Evolutionary conservation across 129 eudicot genomes (phyloP).

Genomic region (Mikania micrantha): DNA sequence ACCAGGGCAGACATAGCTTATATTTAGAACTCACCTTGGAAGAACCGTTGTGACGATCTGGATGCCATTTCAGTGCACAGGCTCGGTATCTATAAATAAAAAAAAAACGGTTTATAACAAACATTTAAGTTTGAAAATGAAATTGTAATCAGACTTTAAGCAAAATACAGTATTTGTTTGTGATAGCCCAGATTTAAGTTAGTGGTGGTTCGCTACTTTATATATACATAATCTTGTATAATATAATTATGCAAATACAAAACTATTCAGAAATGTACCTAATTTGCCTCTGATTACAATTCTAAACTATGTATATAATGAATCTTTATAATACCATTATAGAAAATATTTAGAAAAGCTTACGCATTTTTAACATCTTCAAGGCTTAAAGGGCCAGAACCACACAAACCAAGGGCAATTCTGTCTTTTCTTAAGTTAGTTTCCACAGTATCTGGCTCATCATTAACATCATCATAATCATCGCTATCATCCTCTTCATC

Average conservation of each 20-base stretch:
- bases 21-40: slow-evolving; percentile 49
- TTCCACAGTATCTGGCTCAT: slow-evolving; percentile 31
- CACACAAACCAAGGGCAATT: slow-evolving; percentile 66
- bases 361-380: slow-evolving; percentile 88
- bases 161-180: not conserved
- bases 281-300: too few relatives aligned
- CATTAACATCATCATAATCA: slow-evolving; percentile 52
- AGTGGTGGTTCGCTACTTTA: too few relatives aligned
- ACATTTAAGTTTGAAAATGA: not conserved
- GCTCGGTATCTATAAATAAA: slow-evolving; percentile 62
- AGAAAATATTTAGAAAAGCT: slow-evolving; percentile 14
- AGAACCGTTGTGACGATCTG: slow-evolving; percentile 91
- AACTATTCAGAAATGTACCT: too few relatives aligned
- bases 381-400: slow-evolving; percentile 75
- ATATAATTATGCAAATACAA: too few relatives aligned
- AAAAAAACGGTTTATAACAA: not conserved
- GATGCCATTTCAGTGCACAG: slow-evolving; percentile 93
- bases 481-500: slow-evolving; percentile 36
- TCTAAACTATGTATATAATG: not conserved
- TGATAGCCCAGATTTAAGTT: too few relatives aligned
- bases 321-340: not conserved
- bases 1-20: not conserved
- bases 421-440: slow-evolving; percentile 49
- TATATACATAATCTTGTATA: too few relatives aligned
- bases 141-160: not conserved